phyloP scores from a whole-genome alignment of 1,284 basidiomycete species.

The Sanghuangporus weigelae region DNA sequence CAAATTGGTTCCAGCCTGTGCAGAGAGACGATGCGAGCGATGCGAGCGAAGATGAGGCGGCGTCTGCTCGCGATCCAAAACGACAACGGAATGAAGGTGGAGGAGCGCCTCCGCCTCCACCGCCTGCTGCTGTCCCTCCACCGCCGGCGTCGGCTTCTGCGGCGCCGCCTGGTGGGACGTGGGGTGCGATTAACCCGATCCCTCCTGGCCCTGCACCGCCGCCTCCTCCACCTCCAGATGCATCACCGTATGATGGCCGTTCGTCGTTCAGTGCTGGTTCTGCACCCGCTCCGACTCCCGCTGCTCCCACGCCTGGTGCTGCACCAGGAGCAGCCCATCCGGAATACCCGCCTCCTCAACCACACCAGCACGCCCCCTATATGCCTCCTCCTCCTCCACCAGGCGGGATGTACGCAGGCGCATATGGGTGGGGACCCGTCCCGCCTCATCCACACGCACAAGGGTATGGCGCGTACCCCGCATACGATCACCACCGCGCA shows the following conservation, averaged over 20 bases:
- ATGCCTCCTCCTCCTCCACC: constrained; percentile 13
- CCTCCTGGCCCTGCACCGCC: constrained; percentile 27
- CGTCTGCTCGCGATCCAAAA: constrained; percentile 11
- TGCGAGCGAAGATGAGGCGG: constrained; percentile 12
- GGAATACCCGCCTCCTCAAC: constrained; percentile 24
- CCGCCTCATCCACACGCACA: constrained; percentile 18
- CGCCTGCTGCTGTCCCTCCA: not conserved
- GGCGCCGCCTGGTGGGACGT: not conserved
- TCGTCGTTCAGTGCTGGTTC: not conserved
- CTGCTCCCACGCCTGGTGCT: not conserved
- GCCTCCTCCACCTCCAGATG: constrained; percentile 24
- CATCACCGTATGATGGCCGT: not conserved
- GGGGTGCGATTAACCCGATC: constrained; percentile 9
- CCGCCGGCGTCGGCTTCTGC: not conserved
- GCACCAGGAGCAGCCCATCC: constrained; percentile 7
- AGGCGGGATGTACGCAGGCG: constrained; percentile 10
- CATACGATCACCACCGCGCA: constrained; percentile 14
- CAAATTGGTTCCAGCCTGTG: constrained; percentile 22
- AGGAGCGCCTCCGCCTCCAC: constrained; percentile 11
- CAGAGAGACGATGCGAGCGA: constrained; percentile 15
- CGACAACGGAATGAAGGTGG: constrained; percentile 6
- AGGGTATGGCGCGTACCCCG: constrained; percentile 17
- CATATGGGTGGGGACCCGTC: constrained; percentile 20
- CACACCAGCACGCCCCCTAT: constrained; percentile 26
- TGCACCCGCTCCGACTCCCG: constrained; percentile 15